Evolutionary conservation across 768 basidiomycete species (phyloP), one percentile per base, ranked within the genome.

Genomic region (Leucocoprinus leucothites): DNA sequence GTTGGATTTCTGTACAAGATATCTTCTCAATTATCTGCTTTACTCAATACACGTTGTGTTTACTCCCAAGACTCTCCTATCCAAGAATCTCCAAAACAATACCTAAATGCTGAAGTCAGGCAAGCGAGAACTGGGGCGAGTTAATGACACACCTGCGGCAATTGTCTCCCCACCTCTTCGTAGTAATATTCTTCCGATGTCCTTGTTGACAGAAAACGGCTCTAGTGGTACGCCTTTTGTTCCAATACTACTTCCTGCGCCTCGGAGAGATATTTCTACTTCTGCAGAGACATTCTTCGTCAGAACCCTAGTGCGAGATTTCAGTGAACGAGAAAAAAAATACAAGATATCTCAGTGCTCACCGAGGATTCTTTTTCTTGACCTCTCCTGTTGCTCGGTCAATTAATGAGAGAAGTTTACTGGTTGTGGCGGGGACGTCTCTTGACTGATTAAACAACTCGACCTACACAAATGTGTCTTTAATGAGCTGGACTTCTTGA

Each of bases 361-460:
- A 91, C 91, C 95, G 82, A 52, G 97, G 97, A 60, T 87, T 91
- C 54, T 72, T 73, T 74, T 88, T 95, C 28, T 84, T 65, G 0
- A 90, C 80, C 49, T 79, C 76, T 0, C 94, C 94, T 1, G 84
- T 83, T 0, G 84, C 71, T 51, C 92, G 82, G 64, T 98, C 96
- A 9, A 95, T 69, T 0, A 82, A 86, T 1, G 87, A 78, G n/a
- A 90, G 68, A 25, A 98, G 76, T 61, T 87, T 92, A 3, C 85
- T 82, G 50, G 97, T 81, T 9, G 87, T 91, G 0, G 94, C 96
- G 8, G 97, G 94, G 2, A 96, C 84, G 66, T 98, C 93, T 41
- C 84, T 81, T 1, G 94, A 95, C 65, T 99, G 95, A 65, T 97
- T 92, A 72, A 93, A 98, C 9, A 99, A 73, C 67, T 99, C 97